Evolutionary conservation across 208 protist species (phyloP), one percentile per base, ranked within the genome.

Genomic region (Trypanosomatidae sp.): DNA sequence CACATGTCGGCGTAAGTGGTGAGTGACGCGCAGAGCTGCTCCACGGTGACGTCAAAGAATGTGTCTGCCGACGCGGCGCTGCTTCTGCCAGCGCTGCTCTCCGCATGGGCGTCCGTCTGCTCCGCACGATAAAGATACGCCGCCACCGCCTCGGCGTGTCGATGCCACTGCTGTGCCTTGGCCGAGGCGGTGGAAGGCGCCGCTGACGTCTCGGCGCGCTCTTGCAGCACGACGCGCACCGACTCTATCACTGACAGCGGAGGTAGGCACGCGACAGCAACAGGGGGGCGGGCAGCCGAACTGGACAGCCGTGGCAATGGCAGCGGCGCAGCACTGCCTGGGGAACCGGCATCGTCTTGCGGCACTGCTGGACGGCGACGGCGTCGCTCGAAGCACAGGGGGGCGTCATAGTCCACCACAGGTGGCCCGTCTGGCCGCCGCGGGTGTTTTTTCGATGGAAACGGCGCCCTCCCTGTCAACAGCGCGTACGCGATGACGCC

Each of bases 401-500:
- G 75, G 17, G 75, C 75, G 69, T 79, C 75, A 71, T 79, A 79
- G 69, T 81, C 71, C 22, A 81, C 71, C 15, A 74, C 49, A 12
- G 76, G 65, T 46, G 69, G 65, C 6, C 69, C 76, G 28, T 71
- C 36, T 3, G 67, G 71, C 13, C 70, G 76, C 13, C 69, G 70
- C 47, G 70, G 66, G 41, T 64, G 64, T 30, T 50, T 56, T 33
- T 15, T 5, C 41, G 76, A 69, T 17, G 76, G 81, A 65, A 91
- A 92, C 30, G 89, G 85, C 19, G 78, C 64, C 15, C 71, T 71
- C 30, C 82, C 83, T 19, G 79, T 86, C 25, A 90, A 62, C 68
- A 92, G 80, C 41, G 78, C 84, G 66, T 83, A 91, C 22, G 83
- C 62, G 58, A 91, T 82, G 62, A 92, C 87, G 66, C 90, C 88